Evolutionary conservation across 2,329 filamentous ascomycete genomes (phyloP).

Genomic region (Sporothrix humicola): DNA sequence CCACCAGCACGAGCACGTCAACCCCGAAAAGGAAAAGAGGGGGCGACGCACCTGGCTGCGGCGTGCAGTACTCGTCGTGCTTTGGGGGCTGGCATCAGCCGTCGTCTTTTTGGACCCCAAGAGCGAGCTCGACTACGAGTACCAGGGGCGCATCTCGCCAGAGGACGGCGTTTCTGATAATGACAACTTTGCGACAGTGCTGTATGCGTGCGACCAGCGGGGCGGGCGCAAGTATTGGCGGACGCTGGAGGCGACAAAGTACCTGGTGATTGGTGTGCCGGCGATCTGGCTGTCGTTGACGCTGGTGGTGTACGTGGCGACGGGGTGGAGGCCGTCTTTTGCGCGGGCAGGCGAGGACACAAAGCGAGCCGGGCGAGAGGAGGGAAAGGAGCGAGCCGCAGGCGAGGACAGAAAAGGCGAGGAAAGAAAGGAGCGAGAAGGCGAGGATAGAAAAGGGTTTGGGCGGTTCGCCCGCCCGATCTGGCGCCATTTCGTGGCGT

Average conservation of each 20-base stretch:
- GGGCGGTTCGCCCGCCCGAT: background rate
- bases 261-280: conserved; percentile 36
- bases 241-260: conserved; percentile 32
- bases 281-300: conserved; percentile 36
- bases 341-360: background rate
- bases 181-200: conserved; percentile 5
- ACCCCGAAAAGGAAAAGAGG: background rate
- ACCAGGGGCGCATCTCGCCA: conserved; percentile 21
- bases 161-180: background rate
- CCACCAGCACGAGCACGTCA: background rate
- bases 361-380: background rate
- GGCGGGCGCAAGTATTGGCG: conserved; percentile 36
- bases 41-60: conserved; percentile 35
- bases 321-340: background rate
- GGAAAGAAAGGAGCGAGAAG: background rate
- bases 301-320: background rate
- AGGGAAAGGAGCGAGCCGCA: background rate
- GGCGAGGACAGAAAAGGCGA: background rate
- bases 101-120: conserved; percentile 35
- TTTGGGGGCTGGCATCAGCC: conserved; percentile 35
- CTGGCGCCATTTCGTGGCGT: conserved; percentile 33
- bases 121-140: conserved; percentile 36
- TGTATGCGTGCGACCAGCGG: conserved; percentile 36
- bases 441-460: background rate
- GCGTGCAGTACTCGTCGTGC: conserved; percentile 31